Evolutionary conservation across 345 rosid species (phyloP).

Genomic region (Salix caprea): DNA sequence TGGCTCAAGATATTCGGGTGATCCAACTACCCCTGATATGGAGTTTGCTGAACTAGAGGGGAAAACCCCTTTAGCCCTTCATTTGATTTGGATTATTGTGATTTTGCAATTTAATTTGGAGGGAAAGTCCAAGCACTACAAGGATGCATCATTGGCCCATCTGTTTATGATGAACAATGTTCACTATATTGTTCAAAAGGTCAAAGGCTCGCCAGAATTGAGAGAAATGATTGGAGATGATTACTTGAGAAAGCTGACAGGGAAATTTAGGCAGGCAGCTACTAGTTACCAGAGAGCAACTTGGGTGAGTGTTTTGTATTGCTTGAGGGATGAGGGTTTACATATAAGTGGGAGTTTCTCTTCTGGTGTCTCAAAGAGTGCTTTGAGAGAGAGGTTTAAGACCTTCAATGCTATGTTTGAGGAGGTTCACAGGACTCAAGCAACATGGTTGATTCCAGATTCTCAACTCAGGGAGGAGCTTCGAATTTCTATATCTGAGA

Average conservation of each 20-base stretch:
- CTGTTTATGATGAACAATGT: constrained; percentile 92
- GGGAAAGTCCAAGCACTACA: constrained; percentile 74
- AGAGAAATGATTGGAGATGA: constrained; percentile 91
- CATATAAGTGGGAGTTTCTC: constrained; percentile 84
- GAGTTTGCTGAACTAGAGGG: constrained; percentile 67
- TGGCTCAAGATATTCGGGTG: constrained; percentile 69
- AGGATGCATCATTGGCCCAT: constrained; percentile 62
- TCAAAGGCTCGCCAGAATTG: constrained; percentile 71
- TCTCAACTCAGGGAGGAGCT: constrained; percentile 86
- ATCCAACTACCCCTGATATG: constrained; percentile 68
- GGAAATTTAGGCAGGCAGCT: constrained; percentile 68
- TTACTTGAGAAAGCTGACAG: constrained; percentile 64
- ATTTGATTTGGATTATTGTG: constrained; percentile 87
- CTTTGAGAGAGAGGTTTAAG: constrained; percentile 83
- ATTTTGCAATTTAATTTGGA: constrained; percentile 83
- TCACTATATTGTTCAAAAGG: constrained; percentile 83
- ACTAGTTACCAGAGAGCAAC: constrained; percentile 85
- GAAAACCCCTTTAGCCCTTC: constrained; percentile 65
- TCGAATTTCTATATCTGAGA: constrained; percentile 75
- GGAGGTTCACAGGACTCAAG: constrained; percentile 80
- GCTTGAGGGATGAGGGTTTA: constrained; percentile 89
- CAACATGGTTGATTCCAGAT: constrained; percentile 78
- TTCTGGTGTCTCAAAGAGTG: constrained; percentile 77
- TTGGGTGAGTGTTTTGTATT: constrained; percentile 71
- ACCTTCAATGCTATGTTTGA: constrained; percentile 84